These are phyloP conservation scores for Malus sieversii DNA, from an alignment of 306 rosid species.

Conservation along the genomic window DNA sequence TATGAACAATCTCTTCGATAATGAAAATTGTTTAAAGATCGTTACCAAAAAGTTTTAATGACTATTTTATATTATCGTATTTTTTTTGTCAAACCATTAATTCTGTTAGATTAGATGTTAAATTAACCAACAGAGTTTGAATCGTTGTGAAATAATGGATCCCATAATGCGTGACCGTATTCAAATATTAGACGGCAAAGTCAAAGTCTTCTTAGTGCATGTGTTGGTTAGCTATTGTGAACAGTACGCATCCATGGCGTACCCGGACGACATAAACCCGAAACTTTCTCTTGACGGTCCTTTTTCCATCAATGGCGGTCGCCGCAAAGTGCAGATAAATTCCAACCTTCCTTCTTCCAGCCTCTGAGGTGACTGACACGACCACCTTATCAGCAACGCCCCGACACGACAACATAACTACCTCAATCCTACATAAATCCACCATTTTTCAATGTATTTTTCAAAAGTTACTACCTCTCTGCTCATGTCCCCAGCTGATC, in stretches of 20 bases:
- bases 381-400: neutral
- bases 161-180: neutral
- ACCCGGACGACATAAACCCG: neutral
- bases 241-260: neutral
- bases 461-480: neutral
- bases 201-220: neutral
- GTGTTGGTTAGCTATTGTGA: neutral
- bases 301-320: neutral
- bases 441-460: neutral
- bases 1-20: too few relatives aligned
- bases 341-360: neutral
- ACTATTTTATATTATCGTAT: too few relatives aligned
- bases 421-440: neutral
- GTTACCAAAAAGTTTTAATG: too few relatives aligned
- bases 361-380: neutral
- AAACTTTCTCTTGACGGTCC: neutral
- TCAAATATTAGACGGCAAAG: neutral
- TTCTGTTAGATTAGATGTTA: fast-evolving
- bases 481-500: neutral
- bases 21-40: too few relatives aligned
- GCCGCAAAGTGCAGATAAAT: neutral
- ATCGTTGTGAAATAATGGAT: too few relatives aligned
- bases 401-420: neutral
- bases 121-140: fast-evolving
- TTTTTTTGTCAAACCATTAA: too few relatives aligned